Evolutionary conservation across 1,284 basidiomycete genomes (phyloP).

Genomic region (Tylopilus sp.): DNA sequence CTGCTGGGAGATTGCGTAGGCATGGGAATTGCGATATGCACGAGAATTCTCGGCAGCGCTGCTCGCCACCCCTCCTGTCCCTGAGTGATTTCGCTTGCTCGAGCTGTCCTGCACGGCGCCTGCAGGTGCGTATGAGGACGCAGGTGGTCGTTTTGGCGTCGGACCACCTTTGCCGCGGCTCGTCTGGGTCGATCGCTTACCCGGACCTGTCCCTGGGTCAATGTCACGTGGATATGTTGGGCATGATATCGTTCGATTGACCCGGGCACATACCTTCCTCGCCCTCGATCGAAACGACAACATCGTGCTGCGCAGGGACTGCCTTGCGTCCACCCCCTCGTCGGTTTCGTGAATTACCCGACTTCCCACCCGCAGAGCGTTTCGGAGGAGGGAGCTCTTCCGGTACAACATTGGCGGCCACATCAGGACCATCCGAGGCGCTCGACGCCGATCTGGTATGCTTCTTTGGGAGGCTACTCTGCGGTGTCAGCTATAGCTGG

Average conservation of each 20-base stretch:
- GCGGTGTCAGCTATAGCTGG: conserved; percentile 16
- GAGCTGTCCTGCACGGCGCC: conserved; percentile 43
- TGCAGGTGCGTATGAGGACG: conserved; percentile 42
- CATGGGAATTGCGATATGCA: conserved; percentile 71
- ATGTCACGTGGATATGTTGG: conserved; percentile 39
- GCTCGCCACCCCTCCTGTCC: conserved; percentile 21
- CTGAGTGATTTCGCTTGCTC: conserved; percentile 45
- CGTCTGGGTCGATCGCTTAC: conserved; percentile 44
- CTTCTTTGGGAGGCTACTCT: conserved; percentile 53
- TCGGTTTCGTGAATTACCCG: conserved; percentile 37
- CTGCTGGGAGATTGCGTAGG: conserved; percentile 71
- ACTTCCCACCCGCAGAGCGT: conserved; percentile 29
- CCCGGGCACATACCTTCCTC: conserved; percentile 57
- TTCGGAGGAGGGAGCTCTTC: conserved; percentile 41
- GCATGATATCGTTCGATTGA: conserved; percentile 13
- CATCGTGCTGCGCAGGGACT: conserved; percentile 35
- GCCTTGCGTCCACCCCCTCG: conserved; percentile 36
- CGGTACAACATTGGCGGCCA: conserved; percentile 36
- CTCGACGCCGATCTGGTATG: conserved; percentile 69
- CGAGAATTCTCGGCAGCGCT: conserved; percentile 39
- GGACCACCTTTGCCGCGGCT: conserved; percentile 46
- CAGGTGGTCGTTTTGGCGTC: conserved; percentile 45
- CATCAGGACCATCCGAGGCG: conserved; percentile 51
- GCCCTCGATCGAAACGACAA: conserved; percentile 45
- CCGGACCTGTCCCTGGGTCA: conserved; percentile 27